Evolutionary conservation across 805 yeast genomes (phyloP), one percentile per base, ranked within the genome.

Genomic region (Brettanomyces nanus): DNA sequence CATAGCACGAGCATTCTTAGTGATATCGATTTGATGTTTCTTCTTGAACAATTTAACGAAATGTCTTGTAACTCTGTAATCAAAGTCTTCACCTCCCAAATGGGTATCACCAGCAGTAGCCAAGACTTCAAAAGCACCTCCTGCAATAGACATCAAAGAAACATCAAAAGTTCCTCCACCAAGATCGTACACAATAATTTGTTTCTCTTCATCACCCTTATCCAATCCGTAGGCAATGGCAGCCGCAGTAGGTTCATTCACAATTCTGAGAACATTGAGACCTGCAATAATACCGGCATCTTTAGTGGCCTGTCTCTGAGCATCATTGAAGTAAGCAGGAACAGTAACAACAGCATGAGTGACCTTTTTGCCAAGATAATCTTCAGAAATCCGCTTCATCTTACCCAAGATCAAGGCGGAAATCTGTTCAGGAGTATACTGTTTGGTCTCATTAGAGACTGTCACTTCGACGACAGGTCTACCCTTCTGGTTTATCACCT

Each of bases 141-240:
- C 84, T 59, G 86, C 95, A 59, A 85, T 85, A 30, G 92, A 75
- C 57, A 85, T 73, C 38, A 85, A 68, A 3, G 95, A 85, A 19
- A 85, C 95, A 77, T 85, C 95, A 50, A 85, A 87, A 49, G 97
- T 87, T 73, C 97, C 97, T 66, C 97, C 97, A 75, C 97, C 97
- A 54, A 87, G 75, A 66, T 87, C 97, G 63, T 85, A 87, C 40
- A 87, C 94, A 57, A 87, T 77, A 49, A 87, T 85, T 65, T 87
- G 89, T 55, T 83, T 84, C 66, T 87, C 97, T 47, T 75, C 82
- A 28, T 78, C 80, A 45, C 77, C 72, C 60, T 80, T 78, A 62
- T 85, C 95, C 51, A 89, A 71, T 59, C 97, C 97, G 66, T 87
- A 87, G 47, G 97, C 97, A 65, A 87, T 85, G 39, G 97, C 97